Evolutionary conservation across 2,329 filamentous ascomycete species (phyloP).

Genomic region (Daldinia sp.): DNA sequence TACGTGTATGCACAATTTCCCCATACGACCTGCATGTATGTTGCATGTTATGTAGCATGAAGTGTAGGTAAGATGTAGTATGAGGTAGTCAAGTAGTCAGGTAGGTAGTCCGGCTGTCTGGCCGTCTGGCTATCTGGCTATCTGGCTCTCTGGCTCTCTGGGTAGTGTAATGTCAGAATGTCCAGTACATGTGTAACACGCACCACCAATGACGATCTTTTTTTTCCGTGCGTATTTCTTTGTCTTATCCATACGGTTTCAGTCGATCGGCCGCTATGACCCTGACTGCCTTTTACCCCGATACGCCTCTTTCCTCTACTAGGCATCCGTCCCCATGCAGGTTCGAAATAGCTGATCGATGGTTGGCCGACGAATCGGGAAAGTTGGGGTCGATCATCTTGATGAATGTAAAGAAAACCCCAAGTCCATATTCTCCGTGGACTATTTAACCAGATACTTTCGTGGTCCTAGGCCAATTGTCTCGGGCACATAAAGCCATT

Average conservation of each 20-base stretch:
- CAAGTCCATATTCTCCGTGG: slow-evolving; percentile 7
- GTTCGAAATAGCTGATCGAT: slow-evolving; percentile 25
- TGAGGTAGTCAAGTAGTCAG: no score
- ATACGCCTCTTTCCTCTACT: slow-evolving; percentile 21
- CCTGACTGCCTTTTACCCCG: slow-evolving; percentile 11
- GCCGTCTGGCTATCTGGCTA: neutral
- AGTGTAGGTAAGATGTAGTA: no score
- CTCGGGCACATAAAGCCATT: slow-evolving; percentile 5
- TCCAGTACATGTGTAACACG: neutral
- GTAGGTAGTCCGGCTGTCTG: no score
- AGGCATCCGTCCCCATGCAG: slow-evolving; percentile 25
- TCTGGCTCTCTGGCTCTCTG: neutral
- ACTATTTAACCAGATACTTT: neutral
- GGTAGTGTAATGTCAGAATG: no score
- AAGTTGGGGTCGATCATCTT: slow-evolving; percentile 28
- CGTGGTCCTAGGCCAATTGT: neutral
- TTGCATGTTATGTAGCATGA: no score
- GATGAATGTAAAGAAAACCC: slow-evolving; percentile 12
- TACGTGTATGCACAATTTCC: no score
- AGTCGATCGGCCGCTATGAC: slow-evolving; percentile 14
- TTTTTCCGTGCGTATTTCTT: slow-evolving; percentile 1
- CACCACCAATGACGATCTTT: neutral
- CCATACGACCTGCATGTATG: no score
- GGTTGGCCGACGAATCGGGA: slow-evolving; percentile 27
- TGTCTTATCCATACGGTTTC: slow-evolving; percentile 16